Evolutionary conservation across 495 filamentous ascomycete species (phyloP), one percentile per base, ranked within the genome.

Genomic region (Talaromyces proteolyticus): DNA sequence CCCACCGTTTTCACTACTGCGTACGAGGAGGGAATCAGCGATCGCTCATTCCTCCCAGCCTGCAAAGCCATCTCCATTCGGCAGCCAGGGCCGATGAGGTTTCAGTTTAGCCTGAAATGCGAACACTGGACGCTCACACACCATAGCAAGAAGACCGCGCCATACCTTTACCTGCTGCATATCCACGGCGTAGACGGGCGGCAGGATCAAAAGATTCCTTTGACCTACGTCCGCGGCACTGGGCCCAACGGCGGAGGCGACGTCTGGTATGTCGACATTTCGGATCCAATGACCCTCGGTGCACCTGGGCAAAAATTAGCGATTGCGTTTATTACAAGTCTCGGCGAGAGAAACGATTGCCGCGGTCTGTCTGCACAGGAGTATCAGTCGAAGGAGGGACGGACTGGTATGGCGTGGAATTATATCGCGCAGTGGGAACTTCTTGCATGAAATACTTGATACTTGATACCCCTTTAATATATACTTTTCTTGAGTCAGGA

Each of bases 201-300:
- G 18, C 67, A 78, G 40, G 79, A 84, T 20, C 84, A 91, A 17
- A 78, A 79, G n/a, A 57, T 88, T 0, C 69, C 86, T 0, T 80
- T 88, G 46, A 61, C 57, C 11, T 67, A 69, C 38, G 52, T 68
- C 14, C 63, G 52, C 19, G 70, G 70, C 34, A 56, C 62, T 10
- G 65, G 62, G n/a, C 62, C 69, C 10, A 48, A 77, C 78, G 58
- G 83, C 60, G 58, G 84, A 84, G 66, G 90, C 75, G 52, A 78
- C 66, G 78, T 82, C 60, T 92, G 82, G 80, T 94, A 87, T 76
- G 62, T 79, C 3, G 91, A 95, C 66, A 74, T 95, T 1, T 65
- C 69, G 4, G 64, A 71, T 46, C 73, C 80, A 16, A 63, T 70
- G 34, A 76, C 82, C 50, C 62, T 96, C 23, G 91, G 91, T 1